Conservation (phyloP, 148 eudicot genomes). For the Rhododendron simsii region DNA sequence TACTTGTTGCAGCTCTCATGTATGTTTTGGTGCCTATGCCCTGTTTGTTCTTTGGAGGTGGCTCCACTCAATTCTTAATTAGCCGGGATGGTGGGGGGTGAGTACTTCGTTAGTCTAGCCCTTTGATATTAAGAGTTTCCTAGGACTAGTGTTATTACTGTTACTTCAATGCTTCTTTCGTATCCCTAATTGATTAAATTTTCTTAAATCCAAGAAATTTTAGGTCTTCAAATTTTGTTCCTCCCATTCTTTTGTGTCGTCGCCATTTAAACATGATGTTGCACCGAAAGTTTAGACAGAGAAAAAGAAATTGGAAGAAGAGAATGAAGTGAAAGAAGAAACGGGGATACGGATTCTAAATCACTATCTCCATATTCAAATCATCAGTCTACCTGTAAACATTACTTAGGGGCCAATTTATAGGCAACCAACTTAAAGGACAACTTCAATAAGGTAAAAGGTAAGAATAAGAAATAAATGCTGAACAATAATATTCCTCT, state of each 20-base stretch:
- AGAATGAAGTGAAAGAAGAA: background rate
- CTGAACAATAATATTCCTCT: background rate
- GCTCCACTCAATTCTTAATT: constrained; percentile 78
- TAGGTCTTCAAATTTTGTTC: background rate
- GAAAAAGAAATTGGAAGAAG: background rate
- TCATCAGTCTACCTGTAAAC: background rate
- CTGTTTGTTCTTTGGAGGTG: constrained; percentile 96
- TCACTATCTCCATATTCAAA: background rate
- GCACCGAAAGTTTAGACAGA: background rate
- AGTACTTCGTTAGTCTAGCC: constrained; percentile 22
- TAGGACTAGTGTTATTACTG: background rate
- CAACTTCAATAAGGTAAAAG: background rate
- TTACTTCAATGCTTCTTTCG: background rate
- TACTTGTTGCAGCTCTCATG: constrained; percentile 77
- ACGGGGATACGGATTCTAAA: background rate
- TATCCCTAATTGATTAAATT: background rate
- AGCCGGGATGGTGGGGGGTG: constrained; percentile 99
- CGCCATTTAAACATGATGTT: background rate
- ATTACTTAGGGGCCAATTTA: background rate
- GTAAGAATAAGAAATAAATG: background rate
- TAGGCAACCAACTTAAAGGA: background rate
- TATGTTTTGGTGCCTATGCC: constrained; percentile 97
- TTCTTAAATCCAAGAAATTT: background rate
- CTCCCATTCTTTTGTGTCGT: background rate
- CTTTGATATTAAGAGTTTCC: background rate